Evolutionary conservation across 768 basidiomycete species (phyloP).

Genomic region (Suillus decipiens): DNA sequence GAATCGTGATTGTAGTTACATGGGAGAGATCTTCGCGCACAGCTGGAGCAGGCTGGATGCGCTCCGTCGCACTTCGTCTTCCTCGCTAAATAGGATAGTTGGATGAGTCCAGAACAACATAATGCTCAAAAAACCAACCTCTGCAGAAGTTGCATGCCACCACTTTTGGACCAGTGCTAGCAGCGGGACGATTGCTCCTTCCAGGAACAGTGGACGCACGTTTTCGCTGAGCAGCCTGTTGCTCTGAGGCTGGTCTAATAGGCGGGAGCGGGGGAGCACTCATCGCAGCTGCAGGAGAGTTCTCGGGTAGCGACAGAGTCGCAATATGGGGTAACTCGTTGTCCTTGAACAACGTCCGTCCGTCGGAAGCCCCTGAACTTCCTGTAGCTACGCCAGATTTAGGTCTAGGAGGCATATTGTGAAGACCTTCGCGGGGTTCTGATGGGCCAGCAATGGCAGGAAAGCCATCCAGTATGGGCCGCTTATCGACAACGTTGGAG

Average conservation of each 20-base stretch:
- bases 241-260: conserved; percentile 65
- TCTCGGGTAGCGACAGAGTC: conserved; percentile 62
- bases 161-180: conserved; percentile 79
- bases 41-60: conserved; percentile 84
- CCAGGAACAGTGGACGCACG: conserved; percentile 70
- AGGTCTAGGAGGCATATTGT: conserved; percentile 39
- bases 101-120: conserved; percentile 10
- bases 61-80: conserved; percentile 89
- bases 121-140: conserved; percentile 47
- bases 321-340: conserved; percentile 74
- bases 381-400: conserved; percentile 25
- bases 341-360: conserved; percentile 53
- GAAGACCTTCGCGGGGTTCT: conserved; percentile 48
- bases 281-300: conserved; percentile 56
- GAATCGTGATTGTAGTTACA: conserved; percentile 83
- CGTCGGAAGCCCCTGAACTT: conserved; percentile 29
- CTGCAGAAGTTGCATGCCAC: conserved; percentile 90
- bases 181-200: conserved; percentile 56
- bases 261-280: conserved; percentile 65
- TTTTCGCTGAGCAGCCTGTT: conserved; percentile 67
- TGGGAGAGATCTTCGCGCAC: conserved; percentile 69
- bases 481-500: conserved; percentile 36
- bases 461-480: conserved; percentile 34
- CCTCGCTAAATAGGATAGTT: conserved; percentile 51
- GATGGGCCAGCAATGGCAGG: conserved; percentile 33